Evolutionary conservation across 2,329 filamentous ascomycete genomes (phyloP), one percentile per base, ranked within the genome.

Genomic region (Corinectria fuckeliana): DNA sequence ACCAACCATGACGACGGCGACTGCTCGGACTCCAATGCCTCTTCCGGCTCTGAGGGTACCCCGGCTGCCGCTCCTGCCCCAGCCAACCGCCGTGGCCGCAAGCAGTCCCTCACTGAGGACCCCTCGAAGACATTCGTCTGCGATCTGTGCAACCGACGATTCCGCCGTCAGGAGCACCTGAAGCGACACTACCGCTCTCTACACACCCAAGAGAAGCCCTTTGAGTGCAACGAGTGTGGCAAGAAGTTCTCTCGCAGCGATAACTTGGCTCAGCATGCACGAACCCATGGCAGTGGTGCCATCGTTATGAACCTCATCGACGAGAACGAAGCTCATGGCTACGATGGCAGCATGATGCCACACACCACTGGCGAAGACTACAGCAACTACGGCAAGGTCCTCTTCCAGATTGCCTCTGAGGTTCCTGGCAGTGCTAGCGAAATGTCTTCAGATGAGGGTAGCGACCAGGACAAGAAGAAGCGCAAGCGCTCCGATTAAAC

Each of bases 191-290:
- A 97, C 84, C 90, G 95, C 69, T 98, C 95, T 58, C 92, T 99
- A 47, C 95, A 99, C 84, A 99, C 95, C 1, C 90, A 96, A 74
- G 95, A 98, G 76, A 99, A 98, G 88, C 95, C 95, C 5, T 99
- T 98, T 72, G 92, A 96, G 81, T 99, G 95, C 84, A 87, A 88
- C 67, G 94, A 99, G 81, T 99, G 95, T 73, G 94, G 95, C 71
- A 99, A 99, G 90, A 97, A 96, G 83, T 99, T 98, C 81, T 98
- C 94, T 18, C 90, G 95, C 71, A 96, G 92, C 70, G 95, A 99
- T 80, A 99, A 99, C 82, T 86, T 99, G 14, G 91, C 93, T 21
- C 95, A 99, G 80, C 95, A 99, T 76, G 90, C 95, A 65, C 88
- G 95, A 64, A 99, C 95, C 4, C 95, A 99, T 73, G 93, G 93